Evolutionary conservation across 768 basidiomycete species (phyloP).

Genomic region (Rubroboletus pulcherrimus): DNA sequence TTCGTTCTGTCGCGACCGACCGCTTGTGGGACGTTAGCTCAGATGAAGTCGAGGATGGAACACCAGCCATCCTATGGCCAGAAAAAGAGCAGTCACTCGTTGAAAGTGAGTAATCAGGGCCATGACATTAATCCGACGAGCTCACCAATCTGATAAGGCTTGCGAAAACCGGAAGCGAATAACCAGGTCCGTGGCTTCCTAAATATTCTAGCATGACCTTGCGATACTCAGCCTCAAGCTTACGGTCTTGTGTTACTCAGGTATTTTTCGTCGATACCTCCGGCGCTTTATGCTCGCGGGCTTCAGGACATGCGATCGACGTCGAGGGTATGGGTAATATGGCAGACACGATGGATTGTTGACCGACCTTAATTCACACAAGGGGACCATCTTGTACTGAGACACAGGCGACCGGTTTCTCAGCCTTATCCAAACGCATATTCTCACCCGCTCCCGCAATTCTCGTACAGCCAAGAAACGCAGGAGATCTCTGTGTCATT

Average conservation of each 20-base stretch:
- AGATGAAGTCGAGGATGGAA: constrained; percentile 36
- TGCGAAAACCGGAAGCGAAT: constrained; percentile 63
- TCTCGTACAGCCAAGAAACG: constrained; percentile 52
- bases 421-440: constrained; percentile 75
- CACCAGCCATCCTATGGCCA: constrained; percentile 58
- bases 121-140: not conserved
- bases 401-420: constrained; percentile 74
- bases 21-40: constrained; percentile 35
- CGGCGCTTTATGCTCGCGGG: constrained; percentile 73
- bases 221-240: not conserved
- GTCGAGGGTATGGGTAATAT: constrained; percentile 52
- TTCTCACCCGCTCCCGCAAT: constrained; percentile 72
- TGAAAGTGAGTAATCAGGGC: constrained; percentile 50
- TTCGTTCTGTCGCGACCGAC: constrained; percentile 34
- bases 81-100: constrained; percentile 75
- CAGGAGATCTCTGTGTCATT: constrained; percentile 62
- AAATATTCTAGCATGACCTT: not conserved
- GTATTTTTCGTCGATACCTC: constrained; percentile 82
- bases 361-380: constrained; percentile 8
- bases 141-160: constrained; percentile 39
- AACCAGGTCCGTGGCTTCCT: constrained; percentile 55
- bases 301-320: constrained; percentile 79
- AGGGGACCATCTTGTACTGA: constrained; percentile 67
- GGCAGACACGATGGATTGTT: not conserved
- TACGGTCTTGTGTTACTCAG: constrained; percentile 32